Evolutionary conservation across 495 filamentous ascomycete species (phyloP).

Genomic region (Podospora comata): DNA sequence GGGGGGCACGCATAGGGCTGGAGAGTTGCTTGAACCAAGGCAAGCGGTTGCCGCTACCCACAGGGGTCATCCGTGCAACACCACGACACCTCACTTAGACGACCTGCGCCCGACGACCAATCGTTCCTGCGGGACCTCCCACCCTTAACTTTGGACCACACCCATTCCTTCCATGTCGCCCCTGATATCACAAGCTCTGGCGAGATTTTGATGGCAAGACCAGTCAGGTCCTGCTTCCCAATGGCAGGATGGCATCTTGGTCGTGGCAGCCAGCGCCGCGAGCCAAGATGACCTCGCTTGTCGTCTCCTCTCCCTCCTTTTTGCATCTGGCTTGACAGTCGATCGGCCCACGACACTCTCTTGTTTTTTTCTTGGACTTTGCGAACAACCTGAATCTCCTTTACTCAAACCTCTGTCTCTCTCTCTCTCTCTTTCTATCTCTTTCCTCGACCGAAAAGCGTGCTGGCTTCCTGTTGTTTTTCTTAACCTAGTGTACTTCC

Average conservation of each 20-base stretch:
- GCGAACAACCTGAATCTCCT: background rate
- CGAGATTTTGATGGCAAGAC: background rate
- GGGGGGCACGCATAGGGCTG: background rate
- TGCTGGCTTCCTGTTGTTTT: slow-evolving; percentile 1
- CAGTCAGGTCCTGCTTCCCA: slow-evolving; percentile 1
- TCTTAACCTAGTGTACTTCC: background rate
- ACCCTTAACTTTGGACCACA: background rate
- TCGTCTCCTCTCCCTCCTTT: background rate
- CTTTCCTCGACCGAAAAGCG: background rate
- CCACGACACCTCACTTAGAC: background rate
- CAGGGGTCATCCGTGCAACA: background rate
- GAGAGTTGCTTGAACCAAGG: background rate
- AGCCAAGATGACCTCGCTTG: slow-evolving; percentile 3
- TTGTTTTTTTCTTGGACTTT: slow-evolving; percentile 6
- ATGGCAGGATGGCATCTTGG: background rate
- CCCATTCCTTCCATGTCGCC: background rate
- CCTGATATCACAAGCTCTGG: background rate
- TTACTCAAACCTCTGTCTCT: background rate
- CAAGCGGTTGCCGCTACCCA: background rate
- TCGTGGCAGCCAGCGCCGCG: background rate
- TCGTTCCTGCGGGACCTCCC: background rate
- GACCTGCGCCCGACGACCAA: background rate
- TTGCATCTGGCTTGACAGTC: background rate
- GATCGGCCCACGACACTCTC: background rate
- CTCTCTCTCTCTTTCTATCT: background rate